Base-by-base conservation (phyloP, 2,329 filamentous ascomycete genomes). In the Lasiodiplodia hormozganensis region DNA sequence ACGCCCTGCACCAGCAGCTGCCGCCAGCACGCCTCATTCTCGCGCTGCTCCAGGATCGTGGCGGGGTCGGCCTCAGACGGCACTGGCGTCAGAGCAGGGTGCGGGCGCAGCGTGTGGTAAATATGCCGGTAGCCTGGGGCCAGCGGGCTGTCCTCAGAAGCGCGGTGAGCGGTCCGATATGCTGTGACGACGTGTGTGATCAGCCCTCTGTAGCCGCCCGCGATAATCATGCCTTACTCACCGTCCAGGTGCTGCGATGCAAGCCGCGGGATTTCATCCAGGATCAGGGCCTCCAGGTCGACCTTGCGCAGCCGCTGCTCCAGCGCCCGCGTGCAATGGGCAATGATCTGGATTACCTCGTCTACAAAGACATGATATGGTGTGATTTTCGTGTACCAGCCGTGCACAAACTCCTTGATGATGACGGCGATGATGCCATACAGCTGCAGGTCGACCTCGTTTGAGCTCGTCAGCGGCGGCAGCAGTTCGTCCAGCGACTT, bases 331-430 rank as follows among this genome's bases (percentile, higher is more conserved):
- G 93, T 97, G 79, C 92, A 96, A 80, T 98, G 95, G 51, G 95
- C 96, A 75, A 98, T 92, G 72, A 97, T 90, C 76, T 93, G 92
- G 66, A 98, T 86, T 69, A 97, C 87, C 82, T 97, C 94, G 73
- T 91, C 90, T 70, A 96, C 90, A 76, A 99, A 96, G 14, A 88
- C 86, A 77, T 94, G 92, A 80, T 99, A 95, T 3, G 93, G 89
- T 1, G 95, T 97, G 78, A 99, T 96, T 79, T 91, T 95, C 72
- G 85, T 86, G 83, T 99, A 99, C 96, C 96, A 99, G 38, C 89
- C 89, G 78, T 96, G 90, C 47, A 99, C 92, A 78, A 94, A 97
- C 72, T 97, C 94, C 75, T 92, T 90, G 74, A 97, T 85, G 70
- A 98, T 89, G 69, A 98, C 91, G 65, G 96, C 92, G 70, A 99